A percentile compares a stretch with the other conserved stretches of the same genome.
Conservation (phyloP, 768 basidiomycete species). For the Boletellus ananas region DNA sequence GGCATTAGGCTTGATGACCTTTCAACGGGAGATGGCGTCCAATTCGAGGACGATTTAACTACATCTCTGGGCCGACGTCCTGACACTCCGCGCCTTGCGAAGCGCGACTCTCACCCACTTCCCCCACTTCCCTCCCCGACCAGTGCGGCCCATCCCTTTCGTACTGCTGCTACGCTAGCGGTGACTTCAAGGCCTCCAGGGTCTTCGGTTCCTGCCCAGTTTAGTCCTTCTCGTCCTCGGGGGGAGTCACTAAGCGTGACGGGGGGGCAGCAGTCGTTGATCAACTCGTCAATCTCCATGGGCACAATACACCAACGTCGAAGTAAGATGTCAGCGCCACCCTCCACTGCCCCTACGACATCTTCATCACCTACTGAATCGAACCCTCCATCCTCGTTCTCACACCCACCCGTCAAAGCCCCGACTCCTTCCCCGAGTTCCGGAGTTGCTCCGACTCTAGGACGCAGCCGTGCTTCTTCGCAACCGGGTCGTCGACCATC, state of each 20-base stretch:
- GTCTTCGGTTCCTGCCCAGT: slow-evolving; percentile 43
- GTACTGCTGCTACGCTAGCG: slow-evolving; percentile 21
- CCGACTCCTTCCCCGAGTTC: slow-evolving; percentile 41
- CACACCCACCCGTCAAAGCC: slow-evolving; percentile 27
- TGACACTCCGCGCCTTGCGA: slow-evolving; percentile 41
- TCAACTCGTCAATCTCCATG: slow-evolving; percentile 56
- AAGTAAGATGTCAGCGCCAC: slow-evolving; percentile 60
- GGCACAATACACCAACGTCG: slow-evolving; percentile 70
- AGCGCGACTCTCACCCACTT: slow-evolving; percentile 59
- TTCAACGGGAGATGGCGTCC: slow-evolving; percentile 22
- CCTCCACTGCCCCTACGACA: slow-evolving; percentile 29
- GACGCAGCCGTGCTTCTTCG: slow-evolving; percentile 65
- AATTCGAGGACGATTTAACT: slow-evolving; percentile 31
- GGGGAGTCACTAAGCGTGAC: slow-evolving; percentile 45
- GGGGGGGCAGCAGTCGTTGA: slow-evolving; percentile 37
- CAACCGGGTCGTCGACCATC: slow-evolving; percentile 75
- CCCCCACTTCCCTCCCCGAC: slow-evolving; percentile 61
- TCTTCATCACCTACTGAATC: slow-evolving; percentile 37
- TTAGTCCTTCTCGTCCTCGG: slow-evolving; percentile 49
- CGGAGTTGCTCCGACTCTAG: slow-evolving; percentile 33
- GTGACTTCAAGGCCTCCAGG: slow-evolving; percentile 39
- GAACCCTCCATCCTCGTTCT: slow-evolving; percentile 34
- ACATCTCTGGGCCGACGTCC: slow-evolving; percentile 31
- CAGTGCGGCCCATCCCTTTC: slow-evolving; percentile 26
- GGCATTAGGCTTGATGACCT: slow-evolving; percentile 36